Evolutionary conservation across 2,329 filamentous ascomycete genomes (phyloP).

Genomic region (Grosmannia penicillata): DNA sequence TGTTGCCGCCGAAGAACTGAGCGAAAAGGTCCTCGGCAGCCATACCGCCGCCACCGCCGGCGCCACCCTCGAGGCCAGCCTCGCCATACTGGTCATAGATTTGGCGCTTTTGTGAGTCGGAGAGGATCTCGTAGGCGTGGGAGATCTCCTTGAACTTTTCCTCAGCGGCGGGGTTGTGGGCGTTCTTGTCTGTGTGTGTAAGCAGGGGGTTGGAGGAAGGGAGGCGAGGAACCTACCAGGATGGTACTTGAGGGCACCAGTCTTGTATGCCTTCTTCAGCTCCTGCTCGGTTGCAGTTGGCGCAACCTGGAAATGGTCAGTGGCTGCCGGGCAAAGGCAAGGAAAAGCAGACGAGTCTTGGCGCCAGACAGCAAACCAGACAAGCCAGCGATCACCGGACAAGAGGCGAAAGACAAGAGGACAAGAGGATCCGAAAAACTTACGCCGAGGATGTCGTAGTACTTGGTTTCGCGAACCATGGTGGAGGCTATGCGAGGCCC

Average conservation of each 20-base stretch:
- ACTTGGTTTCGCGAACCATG: constrained; percentile 69
- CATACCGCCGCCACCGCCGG: constrained; percentile 65
- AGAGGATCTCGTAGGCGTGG: constrained; percentile 88
- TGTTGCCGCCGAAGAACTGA: constrained; percentile 80
- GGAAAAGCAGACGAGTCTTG: too few relatives aligned
- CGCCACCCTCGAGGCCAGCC: constrained; percentile 84
- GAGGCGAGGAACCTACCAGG: constrained; percentile 44
- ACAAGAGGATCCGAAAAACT: constrained; percentile 12
- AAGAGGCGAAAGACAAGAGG: background rate
- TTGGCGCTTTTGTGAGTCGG: constrained; percentile 78
- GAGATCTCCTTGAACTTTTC: constrained; percentile 98
- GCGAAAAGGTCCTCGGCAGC: constrained; percentile 92
- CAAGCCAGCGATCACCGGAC: constrained; percentile 6
- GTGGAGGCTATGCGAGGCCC: too few relatives aligned
- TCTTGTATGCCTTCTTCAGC: constrained; percentile 83
- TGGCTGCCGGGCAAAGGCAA: too few relatives aligned
- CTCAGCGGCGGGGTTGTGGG: constrained; percentile 79
- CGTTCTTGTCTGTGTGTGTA: constrained; percentile 68
- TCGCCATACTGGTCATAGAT: constrained; percentile 97
- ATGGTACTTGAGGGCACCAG: constrained; percentile 69
- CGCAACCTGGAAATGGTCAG: constrained; percentile 46
- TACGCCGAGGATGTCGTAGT: constrained; percentile 69
- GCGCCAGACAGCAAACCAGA: too few relatives aligned
- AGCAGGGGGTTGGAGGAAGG: constrained; percentile 4
- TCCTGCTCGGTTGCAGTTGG: constrained; percentile 70